A percentile compares a stretch with the other conserved stretches of the same genome.
phyloP scores from a whole-genome alignment of 805 yeast genomes.

The Candida tibetensis region DNA sequence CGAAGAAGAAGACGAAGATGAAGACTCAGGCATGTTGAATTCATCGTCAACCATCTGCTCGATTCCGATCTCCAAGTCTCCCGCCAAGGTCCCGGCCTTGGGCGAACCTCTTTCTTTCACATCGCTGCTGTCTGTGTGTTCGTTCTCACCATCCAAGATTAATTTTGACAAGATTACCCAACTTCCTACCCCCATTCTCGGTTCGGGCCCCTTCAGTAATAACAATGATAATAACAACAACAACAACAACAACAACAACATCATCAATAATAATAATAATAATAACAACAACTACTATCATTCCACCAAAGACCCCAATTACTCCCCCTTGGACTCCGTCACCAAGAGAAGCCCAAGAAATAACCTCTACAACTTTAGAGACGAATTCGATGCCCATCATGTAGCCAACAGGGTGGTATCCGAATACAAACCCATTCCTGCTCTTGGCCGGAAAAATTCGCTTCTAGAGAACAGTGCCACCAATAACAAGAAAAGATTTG shows the following conservation, averaged over 20 bases:
- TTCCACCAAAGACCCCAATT: conserved; percentile 1
- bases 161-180: conserved; percentile 37
- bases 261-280: too few species aligned
- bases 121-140: conserved; percentile 5
- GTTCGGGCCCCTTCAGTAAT: conserved; percentile 5
- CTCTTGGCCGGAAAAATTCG: conserved; percentile 18
- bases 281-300: conserved; percentile 4
- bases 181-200: conserved; percentile 44
- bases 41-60: neutral
- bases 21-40: neutral
- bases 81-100: conserved; percentile 1
- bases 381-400: neutral
- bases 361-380: neutral
- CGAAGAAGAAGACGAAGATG: neutral
- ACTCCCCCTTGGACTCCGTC: neutral
- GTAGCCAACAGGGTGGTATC: conserved; percentile 27
- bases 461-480: conserved; percentile 12
- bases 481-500: conserved; percentile 16
- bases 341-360: conserved; percentile 3
- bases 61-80: neutral
- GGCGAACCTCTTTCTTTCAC: conserved; percentile 7
- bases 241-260: neutral
- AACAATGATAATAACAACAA: conserved; percentile 1
- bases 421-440: conserved; percentile 31
- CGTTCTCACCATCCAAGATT: conserved; percentile 15